phyloP scores from a whole-genome alignment of 2,329 filamentous ascomycete genomes.

The Mycocentrospora acerina region DNA sequence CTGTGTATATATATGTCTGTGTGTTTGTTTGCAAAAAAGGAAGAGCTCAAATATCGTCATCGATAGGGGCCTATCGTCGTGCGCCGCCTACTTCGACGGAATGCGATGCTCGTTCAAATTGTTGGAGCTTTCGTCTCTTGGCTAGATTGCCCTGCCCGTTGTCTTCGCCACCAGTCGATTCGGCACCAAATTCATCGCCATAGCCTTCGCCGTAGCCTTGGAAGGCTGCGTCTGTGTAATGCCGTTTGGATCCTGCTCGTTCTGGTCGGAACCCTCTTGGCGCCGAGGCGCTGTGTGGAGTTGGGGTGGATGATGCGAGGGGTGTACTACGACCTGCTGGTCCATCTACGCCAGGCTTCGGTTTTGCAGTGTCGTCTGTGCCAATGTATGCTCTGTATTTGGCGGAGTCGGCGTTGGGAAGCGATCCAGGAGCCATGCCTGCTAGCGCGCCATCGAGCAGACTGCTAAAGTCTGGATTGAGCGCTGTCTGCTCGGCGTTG shows the following conservation, averaged over 20 bases:
- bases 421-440: constrained; percentile 45
- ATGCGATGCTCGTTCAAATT: constrained; percentile 38
- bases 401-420: constrained; percentile 44
- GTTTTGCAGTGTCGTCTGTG: constrained; percentile 43
- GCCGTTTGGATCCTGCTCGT: constrained; percentile 69
- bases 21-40: not conserved
- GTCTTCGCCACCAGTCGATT: constrained; percentile 72
- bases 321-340: constrained; percentile 23
- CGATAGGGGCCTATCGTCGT: constrained; percentile 26
- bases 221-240: constrained; percentile 73
- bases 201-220: constrained; percentile 74
- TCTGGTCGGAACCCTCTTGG: constrained; percentile 59
- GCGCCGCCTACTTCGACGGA: constrained; percentile 39
- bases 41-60: not conserved
- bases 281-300: constrained; percentile 41
- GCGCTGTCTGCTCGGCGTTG: constrained; percentile 28
- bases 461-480: constrained; percentile 25
- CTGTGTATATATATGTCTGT: constrained; percentile 5
- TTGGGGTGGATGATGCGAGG: constrained; percentile 24
- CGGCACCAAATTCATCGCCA: constrained; percentile 65
- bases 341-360: constrained; percentile 27
- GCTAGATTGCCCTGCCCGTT: constrained; percentile 45
- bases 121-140: constrained; percentile 39
- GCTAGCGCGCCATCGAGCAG: constrained; percentile 45
- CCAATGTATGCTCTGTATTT: constrained; percentile 48